A percentile compares a stretch with the other conserved stretches of the same genome.
phyloP scores from a whole-genome alignment of 805 yeast species.

The Candida dajiaensis region DNA sequence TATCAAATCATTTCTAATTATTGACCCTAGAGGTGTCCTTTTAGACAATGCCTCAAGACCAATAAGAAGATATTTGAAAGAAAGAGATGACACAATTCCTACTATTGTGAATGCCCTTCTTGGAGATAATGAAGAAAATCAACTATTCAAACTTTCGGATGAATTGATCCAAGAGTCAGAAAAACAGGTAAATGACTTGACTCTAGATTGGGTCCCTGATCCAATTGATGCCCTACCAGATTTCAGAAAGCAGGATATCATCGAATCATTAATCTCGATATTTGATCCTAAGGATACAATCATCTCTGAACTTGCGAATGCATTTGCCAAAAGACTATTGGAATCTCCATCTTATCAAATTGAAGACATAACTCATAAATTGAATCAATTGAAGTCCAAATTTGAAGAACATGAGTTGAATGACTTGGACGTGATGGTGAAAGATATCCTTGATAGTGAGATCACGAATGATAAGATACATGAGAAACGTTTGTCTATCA shows the following conservation, averaged over 20 bases:
- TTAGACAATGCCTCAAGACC: constrained; percentile 75
- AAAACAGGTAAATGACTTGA: constrained; percentile 12
- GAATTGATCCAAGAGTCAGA: constrained; percentile 35
- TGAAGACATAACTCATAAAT: constrained; percentile 32
- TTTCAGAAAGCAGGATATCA: constrained; percentile 63
- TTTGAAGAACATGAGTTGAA: constrained; percentile 65
- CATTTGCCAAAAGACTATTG: constrained; percentile 55
- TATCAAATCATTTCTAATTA: constrained; percentile 59
- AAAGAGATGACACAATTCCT: constrained; percentile 66
- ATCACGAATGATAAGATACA: constrained; percentile 36
- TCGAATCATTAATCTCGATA: constrained; percentile 65
- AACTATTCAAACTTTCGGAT: constrained; percentile 46
- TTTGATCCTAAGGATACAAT: constrained; percentile 66
- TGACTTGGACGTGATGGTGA: constrained; percentile 77
- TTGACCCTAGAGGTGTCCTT: constrained; percentile 87
- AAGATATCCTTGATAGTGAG: constrained; percentile 58
- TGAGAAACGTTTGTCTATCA: constrained; percentile 10
- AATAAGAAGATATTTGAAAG: constrained; percentile 62
- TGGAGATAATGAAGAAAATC: constrained; percentile 23
- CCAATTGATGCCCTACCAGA: constrained; percentile 90
- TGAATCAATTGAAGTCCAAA: constrained; percentile 51
- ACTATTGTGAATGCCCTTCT: constrained; percentile 70
- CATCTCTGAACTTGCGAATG: constrained; percentile 54
- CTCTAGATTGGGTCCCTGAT: constrained; percentile 69
- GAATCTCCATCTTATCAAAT: constrained; percentile 29